Evolutionary conservation across 768 basidiomycete genomes (phyloP), one percentile per base, ranked within the genome.

Genomic region (Amanita subjunquillea): DNA sequence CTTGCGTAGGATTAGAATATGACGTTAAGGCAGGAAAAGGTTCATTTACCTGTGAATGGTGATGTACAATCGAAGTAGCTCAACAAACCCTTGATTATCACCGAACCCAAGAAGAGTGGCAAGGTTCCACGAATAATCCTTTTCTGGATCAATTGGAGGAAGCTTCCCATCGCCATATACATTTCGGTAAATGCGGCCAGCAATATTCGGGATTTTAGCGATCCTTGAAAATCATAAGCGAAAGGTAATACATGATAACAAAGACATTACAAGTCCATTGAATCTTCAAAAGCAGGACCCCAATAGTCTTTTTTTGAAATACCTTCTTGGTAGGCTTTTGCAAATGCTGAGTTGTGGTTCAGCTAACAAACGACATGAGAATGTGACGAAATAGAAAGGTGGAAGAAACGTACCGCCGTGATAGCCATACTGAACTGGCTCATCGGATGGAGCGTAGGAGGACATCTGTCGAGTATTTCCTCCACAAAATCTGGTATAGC

Each of bases 381-480:
- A 56, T 55, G 43, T 46, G 29, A 0, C 48, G 15, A 8, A 30
- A 34, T 45, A 13, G 13, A 15, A 39, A 23, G 9, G 12, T n/a
- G 15, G 25, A 32, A 8, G 25, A 32, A 8, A 46, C 79, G 41
- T 65, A 88, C 87, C 29, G 95, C 93, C 58, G 94, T 97, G 60
- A 95, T 91, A 54, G 94, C 94, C 64, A 96, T 74, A 66, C 87
- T 87, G 73, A 98, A 96, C 72, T 98, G 95, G 69, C 88, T 92
- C 95, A 98, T 98, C 57, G 95, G 95, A 69, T 98, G 95, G 42
- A 98, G 80, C 13, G 92, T 94, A 48, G 87, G 84, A 17, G 89
- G 89, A 70, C 89, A 91, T 67, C 92, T 72, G 74, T 98, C 95
- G 48, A 98, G 79, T 60, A 96, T 79, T 63, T 96, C 93, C 69